A percentile compares a stretch with the other conserved stretches of the same genome.
phyloP scores from a whole-genome alignment of 2,329 filamentous ascomycete genomes.

The Pseudogymnoascus sp. region DNA sequence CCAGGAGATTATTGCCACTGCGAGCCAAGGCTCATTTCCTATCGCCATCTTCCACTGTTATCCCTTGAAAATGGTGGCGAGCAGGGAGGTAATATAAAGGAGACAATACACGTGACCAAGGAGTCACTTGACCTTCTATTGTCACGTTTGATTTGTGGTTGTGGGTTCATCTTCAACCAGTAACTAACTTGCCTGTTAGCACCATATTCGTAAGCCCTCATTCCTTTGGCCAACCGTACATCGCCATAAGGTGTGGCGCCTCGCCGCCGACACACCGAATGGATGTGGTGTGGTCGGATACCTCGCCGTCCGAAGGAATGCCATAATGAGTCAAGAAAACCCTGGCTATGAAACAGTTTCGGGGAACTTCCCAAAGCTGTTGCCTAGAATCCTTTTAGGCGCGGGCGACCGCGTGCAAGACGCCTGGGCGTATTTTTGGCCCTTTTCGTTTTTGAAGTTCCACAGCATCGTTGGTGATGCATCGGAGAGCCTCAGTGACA shows the following conservation, averaged over 20 bases:
- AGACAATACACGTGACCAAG: neutral
- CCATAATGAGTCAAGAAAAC: slow-evolving; percentile 16
- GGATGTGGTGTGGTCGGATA: neutral
- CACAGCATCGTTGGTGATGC: neutral
- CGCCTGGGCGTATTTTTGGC: neutral
- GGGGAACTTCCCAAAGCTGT: slow-evolving; percentile 18
- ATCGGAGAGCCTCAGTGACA: slow-evolving; percentile 5
- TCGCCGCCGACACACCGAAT: neutral
- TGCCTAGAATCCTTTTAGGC: slow-evolving; percentile 14
- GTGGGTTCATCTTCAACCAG: neutral
- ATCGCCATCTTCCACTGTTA: neutral
- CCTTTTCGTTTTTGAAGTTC: neutral
- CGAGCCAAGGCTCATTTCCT: neutral
- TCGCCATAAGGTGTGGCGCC: neutral
- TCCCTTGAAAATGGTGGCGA: neutral
- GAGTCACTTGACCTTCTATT: neutral
- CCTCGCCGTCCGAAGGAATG: neutral
- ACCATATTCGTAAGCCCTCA: neutral
- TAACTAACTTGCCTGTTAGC: neutral
- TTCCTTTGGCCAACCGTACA: neutral
- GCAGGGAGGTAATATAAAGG: neutral
- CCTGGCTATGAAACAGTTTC: slow-evolving; percentile 21
- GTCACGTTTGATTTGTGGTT: neutral
- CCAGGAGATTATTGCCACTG: neutral
- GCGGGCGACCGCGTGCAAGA: slow-evolving; percentile 14